Evolutionary conservation across 1,284 basidiomycete species (phyloP).

Genomic region (Ganoderma leucocontextum): DNA sequence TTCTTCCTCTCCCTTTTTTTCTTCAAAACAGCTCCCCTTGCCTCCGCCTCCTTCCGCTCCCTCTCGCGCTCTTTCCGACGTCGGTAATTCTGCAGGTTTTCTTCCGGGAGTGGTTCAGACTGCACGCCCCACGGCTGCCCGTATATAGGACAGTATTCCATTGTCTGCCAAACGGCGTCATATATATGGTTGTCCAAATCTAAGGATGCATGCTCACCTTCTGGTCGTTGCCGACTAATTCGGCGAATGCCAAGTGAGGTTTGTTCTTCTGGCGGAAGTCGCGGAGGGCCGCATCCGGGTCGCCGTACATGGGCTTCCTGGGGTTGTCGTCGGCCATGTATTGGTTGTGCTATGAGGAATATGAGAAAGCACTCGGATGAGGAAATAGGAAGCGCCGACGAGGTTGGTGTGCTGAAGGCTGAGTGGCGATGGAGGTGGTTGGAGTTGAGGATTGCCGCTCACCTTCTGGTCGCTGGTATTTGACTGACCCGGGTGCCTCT

Average conservation of each 20-base stretch:
- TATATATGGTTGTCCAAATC: background rate
- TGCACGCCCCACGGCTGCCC: background rate
- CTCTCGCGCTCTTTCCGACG: background rate
- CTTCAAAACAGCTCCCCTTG: background rate
- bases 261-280: background rate
- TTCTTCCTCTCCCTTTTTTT: background rate
- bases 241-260: background rate
- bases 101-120: background rate
- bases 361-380: background rate
- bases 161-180: background rate
- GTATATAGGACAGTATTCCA: background rate
- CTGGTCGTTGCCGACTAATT: background rate
- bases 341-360: no score
- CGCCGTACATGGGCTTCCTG: background rate
- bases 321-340: background rate
- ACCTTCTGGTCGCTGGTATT: background rate
- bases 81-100: no score
- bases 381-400: no score
- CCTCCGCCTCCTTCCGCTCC: background rate
- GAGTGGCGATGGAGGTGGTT: background rate
- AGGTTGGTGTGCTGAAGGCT: no score
- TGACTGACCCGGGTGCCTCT: background rate
- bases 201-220: background rate
- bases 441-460: background rate
- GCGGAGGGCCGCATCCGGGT: background rate